Evolutionary conservation across 2,329 filamentous ascomycete species (phyloP).

Genomic region (Fusarium paranaense): DNA sequence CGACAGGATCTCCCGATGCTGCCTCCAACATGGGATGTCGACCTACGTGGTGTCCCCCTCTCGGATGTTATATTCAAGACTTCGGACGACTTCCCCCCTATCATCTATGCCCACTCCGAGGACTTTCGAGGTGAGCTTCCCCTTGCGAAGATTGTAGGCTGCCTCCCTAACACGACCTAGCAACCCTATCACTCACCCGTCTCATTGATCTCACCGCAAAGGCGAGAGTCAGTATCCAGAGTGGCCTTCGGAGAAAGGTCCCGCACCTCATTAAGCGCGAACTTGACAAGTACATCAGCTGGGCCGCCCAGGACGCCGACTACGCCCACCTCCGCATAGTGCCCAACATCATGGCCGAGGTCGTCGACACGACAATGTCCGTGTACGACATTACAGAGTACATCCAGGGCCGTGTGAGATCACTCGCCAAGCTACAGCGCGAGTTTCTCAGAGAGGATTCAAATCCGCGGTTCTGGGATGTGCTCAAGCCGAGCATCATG

Average conservation of each 20-base stretch:
- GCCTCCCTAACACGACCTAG: constrained; percentile 43
- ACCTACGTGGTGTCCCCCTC: constrained; percentile 55
- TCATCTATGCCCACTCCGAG: constrained; percentile 53
- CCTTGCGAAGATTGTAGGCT: too few relatives aligned
- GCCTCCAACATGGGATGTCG: constrained; percentile 54
- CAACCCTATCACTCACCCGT: constrained; percentile 53
- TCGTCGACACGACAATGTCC: constrained; percentile 47
- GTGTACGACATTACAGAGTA: constrained; percentile 49
- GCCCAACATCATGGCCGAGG: constrained; percentile 54
- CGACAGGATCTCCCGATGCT: constrained; percentile 56
- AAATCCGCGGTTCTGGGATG: constrained; percentile 48
- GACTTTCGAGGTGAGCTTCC: constrained; percentile 51
- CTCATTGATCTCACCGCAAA: constrained; percentile 55
- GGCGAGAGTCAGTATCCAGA: constrained; percentile 51
- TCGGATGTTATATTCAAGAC: constrained; percentile 51
- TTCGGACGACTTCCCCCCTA: constrained; percentile 45
- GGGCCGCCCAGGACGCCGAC: constrained; percentile 56
- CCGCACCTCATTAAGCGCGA: constrained; percentile 49
- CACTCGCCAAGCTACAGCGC: constrained; percentile 51
- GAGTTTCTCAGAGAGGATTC: constrained; percentile 48
- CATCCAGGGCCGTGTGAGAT: constrained; percentile 52
- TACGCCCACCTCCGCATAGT: constrained; percentile 50
- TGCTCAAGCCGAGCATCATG: constrained; percentile 38
- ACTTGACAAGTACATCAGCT: constrained; percentile 51
- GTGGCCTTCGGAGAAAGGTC: constrained; percentile 48